A percentile compares a stretch with the other conserved stretches of the same genome.
phyloP scores from a whole-genome alignment of 352 stramenopile species.

The Globisporangium iwayamae region DNA sequence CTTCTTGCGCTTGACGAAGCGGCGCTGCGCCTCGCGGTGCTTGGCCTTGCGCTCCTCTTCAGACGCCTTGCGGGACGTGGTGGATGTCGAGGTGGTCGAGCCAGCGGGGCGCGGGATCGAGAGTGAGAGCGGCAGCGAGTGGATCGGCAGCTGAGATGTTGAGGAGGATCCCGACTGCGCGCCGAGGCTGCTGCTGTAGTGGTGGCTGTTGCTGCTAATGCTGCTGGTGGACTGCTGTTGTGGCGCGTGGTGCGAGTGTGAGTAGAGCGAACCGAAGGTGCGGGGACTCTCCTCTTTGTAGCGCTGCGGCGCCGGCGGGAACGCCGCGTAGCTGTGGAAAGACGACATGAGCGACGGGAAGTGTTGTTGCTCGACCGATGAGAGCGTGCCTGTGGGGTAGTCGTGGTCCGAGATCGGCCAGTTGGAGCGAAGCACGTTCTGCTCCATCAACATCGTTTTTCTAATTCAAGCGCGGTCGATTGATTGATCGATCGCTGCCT shows the following conservation, averaged over 20 bases:
- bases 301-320: slow-evolving; percentile 10
- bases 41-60: slow-evolving; percentile 53
- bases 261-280: slow-evolving; percentile 19
- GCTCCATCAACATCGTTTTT: slow-evolving; percentile 19
- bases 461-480: not conserved
- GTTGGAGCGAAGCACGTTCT: slow-evolving; percentile 19
- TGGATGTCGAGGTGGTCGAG: not conserved
- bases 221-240: slow-evolving; percentile 1
- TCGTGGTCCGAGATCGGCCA: slow-evolving; percentile 18
- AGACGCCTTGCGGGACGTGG: slow-evolving; percentile 20
- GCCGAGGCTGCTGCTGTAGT: not conserved
- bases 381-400: slow-evolving; percentile 10
- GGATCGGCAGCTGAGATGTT: slow-evolving; percentile 6
- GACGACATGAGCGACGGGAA: slow-evolving; percentile 17
- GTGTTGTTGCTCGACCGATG: slow-evolving; percentile 20
- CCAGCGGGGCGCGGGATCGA: slow-evolving; percentile 11
- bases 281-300: slow-evolving; percentile 19
- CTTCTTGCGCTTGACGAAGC: slow-evolving; percentile 56
- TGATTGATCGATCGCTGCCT: not conserved
- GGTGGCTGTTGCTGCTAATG: not conserved
- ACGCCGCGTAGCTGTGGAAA: slow-evolving; percentile 18
- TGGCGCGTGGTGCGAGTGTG: not conserved
- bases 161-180: not conserved
- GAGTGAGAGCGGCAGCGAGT: slow-evolving; percentile 17
- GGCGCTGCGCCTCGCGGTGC: slow-evolving; percentile 44